Base-by-base conservation (phyloP, 352 stramenopile genomes). In the Globisporangium yorkense region DNA sequence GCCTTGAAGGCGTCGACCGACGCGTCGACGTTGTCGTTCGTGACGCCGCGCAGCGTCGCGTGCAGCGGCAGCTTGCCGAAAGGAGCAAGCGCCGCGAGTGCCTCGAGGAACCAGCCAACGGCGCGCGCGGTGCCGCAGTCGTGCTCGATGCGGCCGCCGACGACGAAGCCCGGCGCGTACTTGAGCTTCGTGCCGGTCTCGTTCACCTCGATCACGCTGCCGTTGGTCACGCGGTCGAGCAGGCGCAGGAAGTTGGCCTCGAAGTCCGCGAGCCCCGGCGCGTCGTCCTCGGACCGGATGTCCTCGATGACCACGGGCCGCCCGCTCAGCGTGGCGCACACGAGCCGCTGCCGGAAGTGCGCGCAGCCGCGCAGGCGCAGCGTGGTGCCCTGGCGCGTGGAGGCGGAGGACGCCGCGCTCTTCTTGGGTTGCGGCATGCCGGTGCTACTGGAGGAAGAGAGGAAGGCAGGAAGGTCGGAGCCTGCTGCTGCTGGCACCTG, bases 61-160 rank as follows among this genome's bases (percentile, higher is more conserved):
- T 94, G 71, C 13, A 99, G 72, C 13, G 94, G 82, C 57, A 97
- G 83, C 79, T 99, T 99, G 29, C 89, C 96, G 81, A 99, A 99
- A 0, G 97, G 87, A 29, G 94, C 92, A 8, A 99, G 77, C 29
- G 93, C 92, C n/a, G 99, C 78, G 16, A 99, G 80, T 24, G 96
- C 96, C 68, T 99, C 97, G 16, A 99, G 71, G 74, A 99, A 99
- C 96, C 97, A 99, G 37, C 97, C 97, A 51, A 99, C 94, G 21
- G 89, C 86, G 56, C 86, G 80, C 49, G 83, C 84, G 10, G 62
- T 84, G 61, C 88, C 88, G 67, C 97, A 99, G 71, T 98, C 89
- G 75, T 99, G 97, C 56, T 97, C 80, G 47, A 99, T 75, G 18
- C 89, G 81, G 33, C 97, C 97, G 21, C 97, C 97, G 27, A 97